phyloP scores from a whole-genome alignment of 352 stramenopile species.

The Globisporangium viniferum region DNA sequence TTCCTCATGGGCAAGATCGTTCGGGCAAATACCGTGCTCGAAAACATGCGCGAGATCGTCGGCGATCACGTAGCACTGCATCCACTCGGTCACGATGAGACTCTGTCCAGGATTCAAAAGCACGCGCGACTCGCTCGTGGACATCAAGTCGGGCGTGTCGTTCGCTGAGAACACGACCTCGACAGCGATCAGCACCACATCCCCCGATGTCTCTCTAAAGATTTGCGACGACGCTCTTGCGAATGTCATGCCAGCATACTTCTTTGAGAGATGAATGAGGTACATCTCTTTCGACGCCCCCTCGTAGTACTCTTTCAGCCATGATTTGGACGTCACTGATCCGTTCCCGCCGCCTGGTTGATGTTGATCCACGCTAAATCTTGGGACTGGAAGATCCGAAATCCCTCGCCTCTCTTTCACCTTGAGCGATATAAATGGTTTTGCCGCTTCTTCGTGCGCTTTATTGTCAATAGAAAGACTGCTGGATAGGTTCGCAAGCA shows the following conservation, averaged over 20 bases:
- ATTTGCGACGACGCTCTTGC: slow-evolving; percentile 49
- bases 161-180: slow-evolving; percentile 63
- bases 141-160: slow-evolving; percentile 23
- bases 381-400: slow-evolving; percentile 13
- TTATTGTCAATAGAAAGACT: slow-evolving; percentile 67
- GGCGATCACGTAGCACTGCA: slow-evolving; percentile 84
- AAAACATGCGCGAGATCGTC: slow-evolving; percentile 74
- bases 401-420: slow-evolving; percentile 33
- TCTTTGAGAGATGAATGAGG: slow-evolving; percentile 75
- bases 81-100: slow-evolving; percentile 73
- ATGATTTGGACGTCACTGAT: slow-evolving; percentile 17
- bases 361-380: background rate
- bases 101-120: slow-evolving; percentile 73
- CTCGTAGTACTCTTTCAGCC: slow-evolving; percentile 76
- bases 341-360: background rate
- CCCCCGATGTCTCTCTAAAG: slow-evolving; percentile 63
- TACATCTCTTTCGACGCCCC: slow-evolving; percentile 85
- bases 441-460: slow-evolving; percentile 12
- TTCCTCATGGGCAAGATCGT: slow-evolving; percentile 43
- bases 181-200: slow-evolving; percentile 75
- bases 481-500: slow-evolving; percentile 81
- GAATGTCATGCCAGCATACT: slow-evolving; percentile 72
- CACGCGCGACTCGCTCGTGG: slow-evolving; percentile 52
- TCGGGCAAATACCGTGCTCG: slow-evolving; percentile 49
- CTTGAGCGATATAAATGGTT: slow-evolving; percentile 17